Evolutionary conservation across 495 filamentous ascomycete genomes (phyloP).

Genomic region (Rostrohypoxylon terebratum): DNA sequence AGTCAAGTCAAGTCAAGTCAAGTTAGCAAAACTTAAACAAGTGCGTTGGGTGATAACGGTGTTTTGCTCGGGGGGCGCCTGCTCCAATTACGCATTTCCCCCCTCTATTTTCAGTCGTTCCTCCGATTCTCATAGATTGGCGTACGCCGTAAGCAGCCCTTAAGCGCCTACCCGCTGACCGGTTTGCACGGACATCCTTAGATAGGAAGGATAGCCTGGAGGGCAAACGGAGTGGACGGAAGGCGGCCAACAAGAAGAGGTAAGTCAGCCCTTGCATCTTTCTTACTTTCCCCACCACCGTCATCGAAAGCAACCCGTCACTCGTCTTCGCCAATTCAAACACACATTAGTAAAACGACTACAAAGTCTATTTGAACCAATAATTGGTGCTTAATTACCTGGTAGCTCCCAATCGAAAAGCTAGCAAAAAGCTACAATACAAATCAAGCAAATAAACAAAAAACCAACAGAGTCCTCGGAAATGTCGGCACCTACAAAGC

Average conservation of each 20-base stretch:
- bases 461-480: background rate
- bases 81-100: background rate
- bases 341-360: background rate
- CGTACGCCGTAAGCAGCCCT: slow-evolving; percentile 1
- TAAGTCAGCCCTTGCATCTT: slow-evolving; percentile 1
- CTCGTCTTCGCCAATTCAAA: background rate
- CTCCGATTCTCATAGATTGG: background rate
- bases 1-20: too few species aligned
- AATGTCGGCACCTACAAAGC: slow-evolving; percentile 10
- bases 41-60: too few species aligned
- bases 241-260: background rate
- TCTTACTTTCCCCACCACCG: background rate
- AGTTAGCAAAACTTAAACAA: too few species aligned
- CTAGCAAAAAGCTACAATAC: background rate
- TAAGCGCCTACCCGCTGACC: background rate
- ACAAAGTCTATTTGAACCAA: background rate
- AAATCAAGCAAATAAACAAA: background rate
- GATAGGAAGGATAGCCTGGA: background rate
- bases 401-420: too few species aligned
- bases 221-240: background rate
- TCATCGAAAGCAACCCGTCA: background rate
- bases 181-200: slow-evolving; percentile 4
- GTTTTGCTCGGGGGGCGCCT: too few species aligned
- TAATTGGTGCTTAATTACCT: background rate
- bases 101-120: background rate